Evolutionary conservation across 495 filamentous ascomycete species (phyloP), one percentile per base, ranked within the genome.

Genomic region (Lasiosphaeriaceae sp.): DNA sequence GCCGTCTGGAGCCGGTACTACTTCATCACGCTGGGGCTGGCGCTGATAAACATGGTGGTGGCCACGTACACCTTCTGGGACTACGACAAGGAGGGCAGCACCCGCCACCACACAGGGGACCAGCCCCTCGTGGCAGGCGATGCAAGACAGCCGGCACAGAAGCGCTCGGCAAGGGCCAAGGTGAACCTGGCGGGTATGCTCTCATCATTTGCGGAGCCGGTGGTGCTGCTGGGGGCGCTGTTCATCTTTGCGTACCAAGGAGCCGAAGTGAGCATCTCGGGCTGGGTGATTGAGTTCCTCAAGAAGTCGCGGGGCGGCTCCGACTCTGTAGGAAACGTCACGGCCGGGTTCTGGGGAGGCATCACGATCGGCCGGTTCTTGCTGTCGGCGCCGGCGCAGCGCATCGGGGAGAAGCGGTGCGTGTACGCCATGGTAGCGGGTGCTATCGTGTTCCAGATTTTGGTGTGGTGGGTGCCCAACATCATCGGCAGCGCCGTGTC

Each of bases 211-310:
- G 78, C 78, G 54, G 82, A 82, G 52, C 77, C 75, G 50, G 77
- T 82, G 12, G 88, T 90, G 2, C 58, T 92, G 3, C 73, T 91
- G 0, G 86, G 86, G 8, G 85, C 88, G 0, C 61, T 89, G 1
- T 91, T 92, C 71, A 88, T 91, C 69, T 90, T 94, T 67, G 83
- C 84, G 17, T 92, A 92, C 67, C 88, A 91, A 66, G 88, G 87
- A 29, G 87, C 86, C 35, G 88, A 91, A 66, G 88, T 90, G 6
- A 84, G 82, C 19, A 84, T 89, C 62, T 89, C 88, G 52, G 85
- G 89, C 21, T 95, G 89, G 91, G 84, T 91, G 16, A 88, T 91
- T 46, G 87, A 86, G 3, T 91, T 90, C 74, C 71, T 92, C 34
- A 88, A 92, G 67, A 80, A 74, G 34, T 80, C 83, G 54, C 87